Evolutionary conservation across 139 green algal species (phyloP).

Genomic region (Volvox africanus): DNA sequence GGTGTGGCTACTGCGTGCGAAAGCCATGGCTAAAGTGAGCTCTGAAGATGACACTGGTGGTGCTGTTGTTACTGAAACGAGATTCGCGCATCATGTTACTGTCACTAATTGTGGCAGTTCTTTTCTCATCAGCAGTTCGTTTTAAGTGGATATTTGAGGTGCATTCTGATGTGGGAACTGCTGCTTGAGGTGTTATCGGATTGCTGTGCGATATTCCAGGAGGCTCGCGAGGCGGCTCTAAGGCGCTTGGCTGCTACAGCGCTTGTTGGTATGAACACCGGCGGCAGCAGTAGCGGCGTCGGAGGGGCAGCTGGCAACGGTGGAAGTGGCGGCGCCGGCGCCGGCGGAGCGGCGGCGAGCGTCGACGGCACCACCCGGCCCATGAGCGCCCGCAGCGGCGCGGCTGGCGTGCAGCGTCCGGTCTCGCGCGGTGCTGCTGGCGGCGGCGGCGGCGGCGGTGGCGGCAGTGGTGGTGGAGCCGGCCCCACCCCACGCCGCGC

Average conservation of each 20-base stretch:
- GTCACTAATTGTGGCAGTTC: no score
- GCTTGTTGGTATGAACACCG: not conserved
- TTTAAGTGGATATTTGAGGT: no score
- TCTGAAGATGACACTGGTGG: no score
- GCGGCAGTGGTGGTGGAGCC: not conserved
- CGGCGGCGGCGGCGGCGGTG: not conserved
- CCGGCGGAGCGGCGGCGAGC: not conserved
- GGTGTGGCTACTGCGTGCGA: not conserved
- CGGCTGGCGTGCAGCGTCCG: not conserved
- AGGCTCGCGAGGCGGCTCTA: constrained; percentile 12
- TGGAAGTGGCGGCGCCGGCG: no score
- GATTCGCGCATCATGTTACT: no score
- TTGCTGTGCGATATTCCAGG: no score
- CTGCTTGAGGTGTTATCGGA: no score
- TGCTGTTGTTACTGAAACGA: no score
- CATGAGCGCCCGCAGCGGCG: not conserved
- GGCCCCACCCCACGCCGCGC: not conserved
- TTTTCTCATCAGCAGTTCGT: no score
- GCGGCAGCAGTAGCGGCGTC: not conserved
- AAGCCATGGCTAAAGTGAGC: no score
- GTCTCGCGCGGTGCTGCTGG: not conserved
- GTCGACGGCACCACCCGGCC: not conserved
- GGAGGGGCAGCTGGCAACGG: no score
- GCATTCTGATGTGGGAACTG: no score
- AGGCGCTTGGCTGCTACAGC: not conserved